phyloP scores from a whole-genome alignment of 306 rosid species.

The Vigna nakashimae region DNA sequence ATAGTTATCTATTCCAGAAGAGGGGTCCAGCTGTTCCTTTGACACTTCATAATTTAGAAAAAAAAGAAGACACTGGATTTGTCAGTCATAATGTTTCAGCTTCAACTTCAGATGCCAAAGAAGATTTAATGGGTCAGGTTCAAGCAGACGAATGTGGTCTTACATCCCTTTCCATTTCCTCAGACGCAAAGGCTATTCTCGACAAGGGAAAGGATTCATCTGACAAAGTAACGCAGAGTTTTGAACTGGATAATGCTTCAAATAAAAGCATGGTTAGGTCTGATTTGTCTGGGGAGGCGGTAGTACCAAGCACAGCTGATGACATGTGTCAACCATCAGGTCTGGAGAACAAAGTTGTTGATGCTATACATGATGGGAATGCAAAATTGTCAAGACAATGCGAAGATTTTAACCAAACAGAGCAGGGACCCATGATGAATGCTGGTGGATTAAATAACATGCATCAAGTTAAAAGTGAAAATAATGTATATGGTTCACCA shows the following conservation, averaged over 20 bases:
- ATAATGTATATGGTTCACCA: slow-evolving; percentile 1
- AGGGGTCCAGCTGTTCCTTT: slow-evolving; percentile 54
- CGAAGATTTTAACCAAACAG: slow-evolving; percentile 28
- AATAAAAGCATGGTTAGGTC: slow-evolving; percentile 42
- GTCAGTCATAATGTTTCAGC: slow-evolving; percentile 47
- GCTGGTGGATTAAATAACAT: slow-evolving; percentile 43
- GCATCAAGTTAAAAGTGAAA: slow-evolving; percentile 31
- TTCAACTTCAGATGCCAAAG: slow-evolving; percentile 52
- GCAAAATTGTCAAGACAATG: slow-evolving; percentile 27
- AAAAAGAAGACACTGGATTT: slow-evolving; percentile 48
- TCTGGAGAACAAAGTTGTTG: slow-evolving; percentile 48
- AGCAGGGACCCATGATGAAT: slow-evolving; percentile 38
- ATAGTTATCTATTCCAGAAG: slow-evolving; percentile 63
- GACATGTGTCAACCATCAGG: slow-evolving; percentile 48
- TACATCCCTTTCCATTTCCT: slow-evolving; percentile 38
- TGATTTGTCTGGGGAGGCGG: slow-evolving; percentile 51
- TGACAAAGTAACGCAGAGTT: slow-evolving; percentile 42
- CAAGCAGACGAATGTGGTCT: slow-evolving; percentile 48
- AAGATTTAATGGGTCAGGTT: slow-evolving; percentile 43
- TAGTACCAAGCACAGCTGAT: slow-evolving; percentile 42
- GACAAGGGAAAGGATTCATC: slow-evolving; percentile 53
- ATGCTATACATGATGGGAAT: slow-evolving; percentile 39
- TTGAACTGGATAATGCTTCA: slow-evolving; percentile 36
- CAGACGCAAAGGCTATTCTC: slow-evolving; percentile 54
- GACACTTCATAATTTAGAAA: slow-evolving; percentile 46